Conservation (phyloP, 2,329 filamentous ascomycete species). For the Exserohilum rostratum region DNA sequence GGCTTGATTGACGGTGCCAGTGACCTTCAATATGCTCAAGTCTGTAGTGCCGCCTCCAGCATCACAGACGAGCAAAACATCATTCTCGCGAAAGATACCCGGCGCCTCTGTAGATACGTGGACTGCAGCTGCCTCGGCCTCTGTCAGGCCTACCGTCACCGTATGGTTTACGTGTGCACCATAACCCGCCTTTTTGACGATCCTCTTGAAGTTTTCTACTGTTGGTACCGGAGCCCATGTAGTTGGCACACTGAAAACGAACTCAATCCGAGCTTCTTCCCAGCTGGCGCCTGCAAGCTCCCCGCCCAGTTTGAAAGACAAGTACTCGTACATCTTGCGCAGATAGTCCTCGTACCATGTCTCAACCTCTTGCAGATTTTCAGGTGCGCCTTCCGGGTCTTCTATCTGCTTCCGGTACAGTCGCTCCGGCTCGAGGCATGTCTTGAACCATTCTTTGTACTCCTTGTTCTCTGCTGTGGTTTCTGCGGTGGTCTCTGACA, state of each 20-base stretch:
- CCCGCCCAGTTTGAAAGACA: slow-evolving; percentile 48
- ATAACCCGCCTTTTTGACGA: slow-evolving; percentile 58
- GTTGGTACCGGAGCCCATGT: slow-evolving; percentile 60
- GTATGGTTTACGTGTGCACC: slow-evolving; percentile 49
- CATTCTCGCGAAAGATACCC: slow-evolving; percentile 47
- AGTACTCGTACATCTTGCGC: slow-evolving; percentile 56
- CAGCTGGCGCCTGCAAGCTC: slow-evolving; percentile 48
- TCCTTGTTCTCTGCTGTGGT: slow-evolving; percentile 52
- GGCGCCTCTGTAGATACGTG: slow-evolving; percentile 51
- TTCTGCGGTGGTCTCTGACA: slow-evolving; percentile 51
- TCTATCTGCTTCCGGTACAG: slow-evolving; percentile 52
- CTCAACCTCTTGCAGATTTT: slow-evolving; percentile 52
- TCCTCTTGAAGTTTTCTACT: slow-evolving; percentile 58
- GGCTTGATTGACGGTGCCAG: slow-evolving; percentile 30
- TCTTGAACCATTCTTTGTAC: slow-evolving; percentile 62
- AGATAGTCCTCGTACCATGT: slow-evolving; percentile 59
- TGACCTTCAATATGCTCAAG: slow-evolving; percentile 47
- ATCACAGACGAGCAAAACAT: slow-evolving; percentile 58
- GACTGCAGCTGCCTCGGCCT: slow-evolving; percentile 61
- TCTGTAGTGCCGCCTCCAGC: slow-evolving; percentile 58
- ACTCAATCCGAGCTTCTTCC: slow-evolving; percentile 56
- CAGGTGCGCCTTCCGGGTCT: slow-evolving; percentile 54
- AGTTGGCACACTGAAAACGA: slow-evolving; percentile 64
- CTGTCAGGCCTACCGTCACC: slow-evolving; percentile 56
- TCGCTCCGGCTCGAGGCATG: slow-evolving; percentile 58